Evolutionary conservation across 2,329 filamentous ascomycete species (phyloP).

Genomic region (Cadophora sp.): DNA sequence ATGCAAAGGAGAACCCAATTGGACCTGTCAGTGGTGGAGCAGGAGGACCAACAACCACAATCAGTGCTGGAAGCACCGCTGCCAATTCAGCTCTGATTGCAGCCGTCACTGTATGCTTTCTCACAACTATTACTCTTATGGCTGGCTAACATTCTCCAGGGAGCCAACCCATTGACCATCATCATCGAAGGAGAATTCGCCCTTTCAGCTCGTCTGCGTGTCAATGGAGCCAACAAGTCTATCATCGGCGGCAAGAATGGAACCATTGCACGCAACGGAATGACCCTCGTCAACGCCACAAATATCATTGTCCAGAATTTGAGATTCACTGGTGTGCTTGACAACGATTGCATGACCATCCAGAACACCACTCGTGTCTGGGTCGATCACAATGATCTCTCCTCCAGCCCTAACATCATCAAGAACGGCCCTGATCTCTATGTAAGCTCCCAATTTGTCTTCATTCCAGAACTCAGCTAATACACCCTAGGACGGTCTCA

Average conservation of each 20-base stretch:
- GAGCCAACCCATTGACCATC: constrained; percentile 11
- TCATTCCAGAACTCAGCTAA: background rate
- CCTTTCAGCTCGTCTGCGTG: constrained; percentile 15
- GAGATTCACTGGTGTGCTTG: constrained; percentile 19
- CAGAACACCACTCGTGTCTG: constrained; percentile 21
- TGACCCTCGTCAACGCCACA: constrained; percentile 6
- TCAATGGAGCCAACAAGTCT: constrained; percentile 15
- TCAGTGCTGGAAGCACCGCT: constrained; percentile 16
- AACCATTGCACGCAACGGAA: constrained; percentile 18
- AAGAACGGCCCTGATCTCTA: constrained; percentile 18
- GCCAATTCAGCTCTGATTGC: constrained; percentile 13
- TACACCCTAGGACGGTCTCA: background rate
- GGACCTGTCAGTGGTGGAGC: constrained; percentile 17
- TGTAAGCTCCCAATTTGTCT: background rate
- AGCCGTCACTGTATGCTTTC: constrained; percentile 7
- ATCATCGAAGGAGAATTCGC: constrained; percentile 17
- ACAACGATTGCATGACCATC: constrained; percentile 22
- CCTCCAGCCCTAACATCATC: constrained; percentile 17
- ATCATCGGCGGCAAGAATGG: constrained; percentile 17
- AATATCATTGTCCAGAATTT: constrained; percentile 19
- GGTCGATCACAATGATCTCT: constrained; percentile 23
- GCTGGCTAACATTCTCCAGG: background rate
- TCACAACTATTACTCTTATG: no score
- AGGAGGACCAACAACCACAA: constrained; percentile 20
- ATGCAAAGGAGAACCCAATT: constrained; percentile 19